Percentiles rank a stretch among this genome's conserved stretches.
Conservation (phyloP, 1,139 yeast genomes). For the Saccharomyces pastorianus region DNA sequence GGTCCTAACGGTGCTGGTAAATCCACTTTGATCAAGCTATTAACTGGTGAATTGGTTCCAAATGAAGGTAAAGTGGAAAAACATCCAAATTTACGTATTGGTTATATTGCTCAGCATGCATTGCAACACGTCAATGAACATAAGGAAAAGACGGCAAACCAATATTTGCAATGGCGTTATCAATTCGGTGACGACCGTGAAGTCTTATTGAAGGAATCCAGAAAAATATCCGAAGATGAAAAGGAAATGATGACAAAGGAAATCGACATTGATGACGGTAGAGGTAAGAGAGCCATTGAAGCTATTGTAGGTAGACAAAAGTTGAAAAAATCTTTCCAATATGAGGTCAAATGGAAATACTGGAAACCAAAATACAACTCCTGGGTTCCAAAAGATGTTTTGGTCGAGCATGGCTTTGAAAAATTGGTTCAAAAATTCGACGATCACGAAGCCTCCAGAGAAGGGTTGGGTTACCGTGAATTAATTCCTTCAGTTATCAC, state of each 20-base stretch:
- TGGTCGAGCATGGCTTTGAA: constrained; percentile 74
- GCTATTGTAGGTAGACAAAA: constrained; percentile 97
- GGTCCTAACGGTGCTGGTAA: constrained; percentile 99
- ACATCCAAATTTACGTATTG: constrained; percentile 96
- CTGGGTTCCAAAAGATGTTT: constrained; percentile 80
- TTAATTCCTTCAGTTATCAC: constrained; percentile 85
- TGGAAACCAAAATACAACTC: constrained; percentile 92
- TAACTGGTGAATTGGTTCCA: constrained; percentile 88
- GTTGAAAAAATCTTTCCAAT: constrained; percentile 91
- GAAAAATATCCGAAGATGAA: constrained; percentile 82
- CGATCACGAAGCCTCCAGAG: constrained; percentile 97
- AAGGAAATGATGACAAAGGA: constrained; percentile 69
- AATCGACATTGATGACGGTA: constrained; percentile 76
- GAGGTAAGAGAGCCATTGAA: constrained; percentile 82
- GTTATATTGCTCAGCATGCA: constrained; percentile 98
- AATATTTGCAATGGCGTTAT: constrained; percentile 97
- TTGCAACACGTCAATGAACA: constrained; percentile 95
- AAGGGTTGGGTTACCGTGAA: constrained; percentile 95
- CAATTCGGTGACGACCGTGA: constrained; percentile 97
- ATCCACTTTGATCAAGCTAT: constrained; percentile 83
- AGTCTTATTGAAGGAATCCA: constrained; percentile 83
- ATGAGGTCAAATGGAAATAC: constrained; percentile 89
- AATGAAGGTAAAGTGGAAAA: constrained; percentile 85
- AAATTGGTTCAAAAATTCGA: constrained; percentile 89
- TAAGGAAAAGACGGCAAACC: constrained; percentile 95